Base-by-base conservation (phyloP, 2,329 filamentous ascomycete species). In the Diplodia mutila region DNA sequence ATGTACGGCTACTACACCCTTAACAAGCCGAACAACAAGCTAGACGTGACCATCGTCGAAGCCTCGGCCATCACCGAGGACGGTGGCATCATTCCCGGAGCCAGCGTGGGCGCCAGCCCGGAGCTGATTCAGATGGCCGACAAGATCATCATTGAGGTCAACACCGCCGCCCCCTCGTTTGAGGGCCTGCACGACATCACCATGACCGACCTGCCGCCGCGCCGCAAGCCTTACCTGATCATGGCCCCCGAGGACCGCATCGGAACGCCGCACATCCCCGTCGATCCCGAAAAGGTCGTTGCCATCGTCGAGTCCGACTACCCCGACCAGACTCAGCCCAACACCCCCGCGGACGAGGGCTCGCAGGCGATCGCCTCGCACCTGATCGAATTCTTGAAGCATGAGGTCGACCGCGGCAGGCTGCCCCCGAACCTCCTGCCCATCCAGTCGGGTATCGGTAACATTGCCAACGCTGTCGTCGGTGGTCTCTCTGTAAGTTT, bases 61-160 rank as follows among this genome's bases (percentile, higher is more conserved):
- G 93, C 93, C 2, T 91, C 90, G 18, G 92, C 91, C 66, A 96
- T 97, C 76, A 92, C 92, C 49, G 91, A 94, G 75, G 91, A 96
- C 76, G 93, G 93, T 70, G 93, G 92, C 71, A 94, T 97, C 73
- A 91, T 97, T 52, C 92, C 91, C 4, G 93, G 93, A 72, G 92
- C 93, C 39, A 93, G 90, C 11, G 92, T 97, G 29, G 93, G 93
- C 66, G 93, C 93, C 14, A 91, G 90, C 3, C 93, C 93, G 4
- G 93, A 97, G 79, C 85, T 97, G 65, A 85, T 97, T 59, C 92
- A 97, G 80, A 92, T 96, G 87, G 92, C 93, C 63, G 92, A 97
- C 78, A 97, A 97, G 86, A 88, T 97, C 80, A 93, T 97, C 75
- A 92, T 97, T 75, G 93, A 97, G 82, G 91, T 97, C 80, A 97